A percentile compares a stretch with the other conserved stretches of the same genome.
Evolutionary conservation across 2,329 filamentous ascomycete species (phyloP).

Genomic region (Aspergillus calidoustus): DNA sequence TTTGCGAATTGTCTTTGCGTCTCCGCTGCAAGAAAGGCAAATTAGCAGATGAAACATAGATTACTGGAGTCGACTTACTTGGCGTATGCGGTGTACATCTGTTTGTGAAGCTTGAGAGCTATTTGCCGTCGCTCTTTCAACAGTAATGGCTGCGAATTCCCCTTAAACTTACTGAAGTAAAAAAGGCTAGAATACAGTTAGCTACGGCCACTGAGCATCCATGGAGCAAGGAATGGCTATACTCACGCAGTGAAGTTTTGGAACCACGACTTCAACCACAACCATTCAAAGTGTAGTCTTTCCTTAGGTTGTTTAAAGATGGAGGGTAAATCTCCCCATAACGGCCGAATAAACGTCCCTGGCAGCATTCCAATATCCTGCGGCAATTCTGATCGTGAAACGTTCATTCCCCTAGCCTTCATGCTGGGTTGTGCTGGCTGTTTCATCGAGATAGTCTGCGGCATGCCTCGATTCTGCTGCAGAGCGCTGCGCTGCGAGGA

Average conservation of each 20-base stretch:
- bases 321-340: conserved; percentile 46
- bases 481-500: conserved; percentile 26
- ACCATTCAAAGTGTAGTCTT: conserved; percentile 46
- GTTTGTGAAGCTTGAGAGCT: conserved; percentile 47
- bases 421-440: conserved; percentile 45
- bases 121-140: conserved; percentile 40
- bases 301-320: conserved; percentile 43
- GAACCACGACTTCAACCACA: conserved; percentile 40
- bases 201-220: conserved; percentile 6
- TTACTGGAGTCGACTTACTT: conserved; percentile 36
- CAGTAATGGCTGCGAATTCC: conserved; percentile 40
- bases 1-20: conserved; percentile 39
- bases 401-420: conserved; percentile 38
- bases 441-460: conserved; percentile 32
- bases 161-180: conserved; percentile 38
- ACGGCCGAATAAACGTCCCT: conserved; percentile 46
- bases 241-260: conserved; percentile 42
- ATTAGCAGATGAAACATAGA: neutral
- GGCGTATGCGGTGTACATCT: conserved; percentile 55
- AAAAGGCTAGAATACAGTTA: conserved; percentile 33
- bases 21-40: conserved; percentile 35
- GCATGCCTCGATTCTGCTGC: conserved; percentile 21
- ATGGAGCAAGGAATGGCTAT: neutral
- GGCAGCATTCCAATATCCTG: conserved; percentile 53
- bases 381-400: conserved; percentile 40